Evolutionary conservation across 2,329 filamentous ascomycete genomes (phyloP), one percentile per base, ranked within the genome.

Genomic region (Colletotrichum karsti): DNA sequence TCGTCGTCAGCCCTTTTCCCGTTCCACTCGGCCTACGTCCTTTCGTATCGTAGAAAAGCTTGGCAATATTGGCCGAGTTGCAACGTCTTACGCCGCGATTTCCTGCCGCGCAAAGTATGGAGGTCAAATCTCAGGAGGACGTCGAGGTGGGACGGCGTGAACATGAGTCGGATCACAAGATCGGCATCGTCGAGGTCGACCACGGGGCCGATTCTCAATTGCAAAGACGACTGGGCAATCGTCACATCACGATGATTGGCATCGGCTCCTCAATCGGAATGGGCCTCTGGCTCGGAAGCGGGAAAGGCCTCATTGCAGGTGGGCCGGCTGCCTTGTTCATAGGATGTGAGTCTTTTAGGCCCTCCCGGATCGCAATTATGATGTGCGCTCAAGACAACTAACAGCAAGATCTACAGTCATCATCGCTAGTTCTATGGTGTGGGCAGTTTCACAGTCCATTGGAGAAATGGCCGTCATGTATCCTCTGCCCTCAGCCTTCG

Each of bases 211-310:
- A 57, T n/a, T 26, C 54, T 5, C 35, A 57, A 24, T 75, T 84
- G 18, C 75, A 77, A 44, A 77, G 81, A 18, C 72, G 75, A 5
- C 76, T 84, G 35, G 76, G 78, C 67, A 82, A 80, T 10, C 80
- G 84, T 15, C 84, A 86, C 71, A 79, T 86, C 50, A 84, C 87
- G 70, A 87, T 87, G 84, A 85, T 87, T 59, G 85, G 84, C 18
- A 77, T 82, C 24, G 78, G 78, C 35, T 80, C 79, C 13, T 82
- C 77, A 18, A 84, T 85, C 72, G 82, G 83, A 5, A 81, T 81
- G 79, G 82, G 82, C 18, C 69, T 84, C 18, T 84, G 82, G 81
- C 75, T 84, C 13, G 82, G 82, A 13, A 79, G 76, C 48, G 82
- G 83, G 13, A 76, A 74, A 13, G 82, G 80, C 2, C 73, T 84